Percentiles rank a stretch among this genome's conserved stretches.
These are phyloP conservation scores for Zymoseptoria tritici DNA, from an alignment of 2,329 filamentous ascomycete species.

Conservation along the genomic window DNA sequence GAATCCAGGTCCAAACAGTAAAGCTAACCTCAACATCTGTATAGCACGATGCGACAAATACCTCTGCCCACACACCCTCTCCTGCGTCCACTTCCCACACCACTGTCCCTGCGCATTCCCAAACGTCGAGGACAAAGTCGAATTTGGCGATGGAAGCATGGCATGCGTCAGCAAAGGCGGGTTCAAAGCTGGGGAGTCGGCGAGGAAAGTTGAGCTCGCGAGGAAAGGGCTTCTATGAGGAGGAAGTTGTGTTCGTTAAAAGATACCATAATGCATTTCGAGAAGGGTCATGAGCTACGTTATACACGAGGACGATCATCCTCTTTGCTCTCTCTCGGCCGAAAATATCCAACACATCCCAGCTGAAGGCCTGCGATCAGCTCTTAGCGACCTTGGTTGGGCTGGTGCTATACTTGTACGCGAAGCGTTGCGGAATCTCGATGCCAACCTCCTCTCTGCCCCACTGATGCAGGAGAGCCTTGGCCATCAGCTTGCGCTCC, in stretches of 20 bases:
- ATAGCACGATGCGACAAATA: constrained; percentile 84
- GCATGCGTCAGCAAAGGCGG: constrained; percentile 70
- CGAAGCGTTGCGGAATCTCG: constrained; percentile 27
- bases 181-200: constrained; percentile 62
- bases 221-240: constrained; percentile 66
- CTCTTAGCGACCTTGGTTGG: not conserved
- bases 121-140: constrained; percentile 55
- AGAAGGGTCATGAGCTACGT: not conserved
- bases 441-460: constrained; percentile 48
- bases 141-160: constrained; percentile 65
- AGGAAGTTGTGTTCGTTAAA: not conserved
- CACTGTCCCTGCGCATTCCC: constrained; percentile 88
- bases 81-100: constrained; percentile 92
- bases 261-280: not conserved
- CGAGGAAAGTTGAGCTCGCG: constrained; percentile 70
- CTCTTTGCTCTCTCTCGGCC: not conserved
- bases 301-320: not conserved
- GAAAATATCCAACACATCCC: not conserved
- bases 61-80: constrained; percentile 86
- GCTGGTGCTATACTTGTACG: constrained; percentile 25
- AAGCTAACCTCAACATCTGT: not conserved
- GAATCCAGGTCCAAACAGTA: not conserved
- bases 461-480: constrained; percentile 71
- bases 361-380: not conserved
- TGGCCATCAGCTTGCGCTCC: constrained; percentile 28